These are phyloP conservation scores for Pseudozyma thailandica DNA, from an alignment of 1,284 basidiomycete species.

Conservation along the genomic window DNA sequence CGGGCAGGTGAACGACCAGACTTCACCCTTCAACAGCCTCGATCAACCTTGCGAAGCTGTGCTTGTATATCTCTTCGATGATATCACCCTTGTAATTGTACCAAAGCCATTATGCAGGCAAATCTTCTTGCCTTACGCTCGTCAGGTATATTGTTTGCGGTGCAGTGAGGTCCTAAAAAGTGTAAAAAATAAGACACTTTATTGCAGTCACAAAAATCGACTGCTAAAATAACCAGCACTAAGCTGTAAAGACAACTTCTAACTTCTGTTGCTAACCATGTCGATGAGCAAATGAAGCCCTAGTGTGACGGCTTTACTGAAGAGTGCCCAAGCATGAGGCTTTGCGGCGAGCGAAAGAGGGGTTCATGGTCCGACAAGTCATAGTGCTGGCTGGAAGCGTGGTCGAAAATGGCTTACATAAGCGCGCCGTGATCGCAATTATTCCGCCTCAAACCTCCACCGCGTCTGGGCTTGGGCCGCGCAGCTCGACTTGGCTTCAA, in stretches of 20 bases:
- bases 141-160: no score
- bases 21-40: neutral
- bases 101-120: neutral
- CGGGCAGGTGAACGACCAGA: constrained; percentile 13
- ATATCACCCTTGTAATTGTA: constrained; percentile 10
- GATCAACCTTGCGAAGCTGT: neutral
- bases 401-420: constrained; percentile 23
- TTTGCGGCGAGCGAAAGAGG: no score
- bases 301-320: no score
- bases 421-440: constrained; percentile 35
- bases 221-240: no score
- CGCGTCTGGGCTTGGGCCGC: constrained; percentile 44
- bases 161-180: no score
- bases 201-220: no score
- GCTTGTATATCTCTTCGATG: neutral
- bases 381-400: neutral
- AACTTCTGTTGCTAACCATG: no score
- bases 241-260: no score
- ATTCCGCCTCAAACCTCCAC: constrained; percentile 32
- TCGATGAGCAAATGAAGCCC: no score
- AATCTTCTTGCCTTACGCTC: no score
- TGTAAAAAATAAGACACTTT: no score
- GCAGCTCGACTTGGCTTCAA: constrained; percentile 18
- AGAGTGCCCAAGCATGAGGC: no score
- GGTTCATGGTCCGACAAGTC: neutral